A percentile compares a stretch with the other conserved stretches of the same genome.
Conservation (phyloP, 2,329 filamentous ascomycete species). For the Pyrenophora graminea region DNA sequence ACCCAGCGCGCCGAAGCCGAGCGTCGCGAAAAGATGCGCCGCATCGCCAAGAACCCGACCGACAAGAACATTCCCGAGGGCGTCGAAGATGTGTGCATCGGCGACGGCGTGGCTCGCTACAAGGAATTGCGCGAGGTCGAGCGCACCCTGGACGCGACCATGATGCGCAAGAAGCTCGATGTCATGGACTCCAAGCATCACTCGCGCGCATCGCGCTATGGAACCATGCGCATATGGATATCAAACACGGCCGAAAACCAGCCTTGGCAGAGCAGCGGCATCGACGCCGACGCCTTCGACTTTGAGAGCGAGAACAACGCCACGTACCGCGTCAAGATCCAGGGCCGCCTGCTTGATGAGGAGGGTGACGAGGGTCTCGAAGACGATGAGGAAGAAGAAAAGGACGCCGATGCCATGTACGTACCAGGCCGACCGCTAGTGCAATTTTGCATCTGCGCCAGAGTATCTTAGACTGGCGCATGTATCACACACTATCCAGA, state of each 20-base stretch:
- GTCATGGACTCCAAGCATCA: conserved; percentile 80
- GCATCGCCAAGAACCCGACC: conserved; percentile 85
- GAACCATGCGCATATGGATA: conserved; percentile 90
- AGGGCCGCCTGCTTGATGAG: conserved; percentile 75
- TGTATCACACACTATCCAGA: neutral
- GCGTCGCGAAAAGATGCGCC: conserved; percentile 71
- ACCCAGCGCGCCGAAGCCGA: conserved; percentile 52
- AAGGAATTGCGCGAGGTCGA: conserved; percentile 83
- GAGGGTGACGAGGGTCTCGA: conserved; percentile 42
- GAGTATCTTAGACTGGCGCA: neutral
- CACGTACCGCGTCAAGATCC: conserved; percentile 87
- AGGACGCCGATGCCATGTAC: conserved; percentile 58
- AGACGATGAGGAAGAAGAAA: conserved; percentile 40
- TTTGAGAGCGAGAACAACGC: conserved; percentile 77
- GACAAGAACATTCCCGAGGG: conserved; percentile 95
- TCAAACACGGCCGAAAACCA: conserved; percentile 94
- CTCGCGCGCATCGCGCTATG: conserved; percentile 75
- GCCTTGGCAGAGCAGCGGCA: conserved; percentile 77
- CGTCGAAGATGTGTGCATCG: conserved; percentile 76
- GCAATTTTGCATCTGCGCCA: neutral
- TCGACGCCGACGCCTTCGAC: conserved; percentile 77
- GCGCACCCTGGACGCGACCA: conserved; percentile 84
- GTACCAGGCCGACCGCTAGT: conserved; percentile 2
- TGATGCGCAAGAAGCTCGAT: conserved; percentile 92
- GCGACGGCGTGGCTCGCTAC: conserved; percentile 81